Evolutionary conservation across 139 green algal species (phyloP).

Genomic region (Marvania coccoides): DNA sequence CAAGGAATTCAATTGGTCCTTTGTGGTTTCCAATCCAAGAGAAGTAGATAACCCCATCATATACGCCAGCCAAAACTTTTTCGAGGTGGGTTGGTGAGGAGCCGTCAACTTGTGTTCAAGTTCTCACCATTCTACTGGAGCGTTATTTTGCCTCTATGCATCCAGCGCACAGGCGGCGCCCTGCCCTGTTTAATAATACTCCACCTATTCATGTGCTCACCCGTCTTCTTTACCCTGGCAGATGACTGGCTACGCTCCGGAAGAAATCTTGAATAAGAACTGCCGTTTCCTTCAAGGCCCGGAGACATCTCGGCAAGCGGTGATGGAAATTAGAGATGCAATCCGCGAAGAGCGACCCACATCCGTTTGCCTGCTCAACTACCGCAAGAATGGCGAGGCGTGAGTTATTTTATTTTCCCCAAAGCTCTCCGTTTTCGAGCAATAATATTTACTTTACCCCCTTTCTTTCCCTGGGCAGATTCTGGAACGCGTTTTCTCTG

Average conservation of each 20-base stretch:
- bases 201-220: too few relatives aligned
- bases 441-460: not conserved
- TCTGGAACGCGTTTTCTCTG: slow-evolving; percentile 41
- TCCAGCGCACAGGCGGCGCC: too few relatives aligned
- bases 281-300: slow-evolving; percentile 54
- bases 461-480: not conserved
- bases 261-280: slow-evolving; percentile 55
- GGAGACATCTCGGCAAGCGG: slow-evolving; percentile 10
- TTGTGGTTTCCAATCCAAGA: slow-evolving; percentile 19
- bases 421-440: not conserved
- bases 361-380: slow-evolving; percentile 55
- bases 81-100: too few relatives aligned
- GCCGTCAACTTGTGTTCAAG: too few relatives aligned
- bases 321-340: slow-evolving; percentile 38
- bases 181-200: too few relatives aligned
- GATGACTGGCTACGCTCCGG: slow-evolving; percentile 44
- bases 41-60: slow-evolving; percentile 49
- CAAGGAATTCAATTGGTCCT: slow-evolving; percentile 7
- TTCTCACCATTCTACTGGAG: too few relatives aligned
- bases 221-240: too few relatives aligned
- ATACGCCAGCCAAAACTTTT: slow-evolving; percentile 44
- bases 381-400: slow-evolving; percentile 33
- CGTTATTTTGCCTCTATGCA: too few relatives aligned
- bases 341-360: slow-evolving; percentile 32
- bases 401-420: not conserved